phyloP scores from a whole-genome alignment of 225 moss, liverwort and hornwort genomes.

The Polytrichum formosum region DNA sequence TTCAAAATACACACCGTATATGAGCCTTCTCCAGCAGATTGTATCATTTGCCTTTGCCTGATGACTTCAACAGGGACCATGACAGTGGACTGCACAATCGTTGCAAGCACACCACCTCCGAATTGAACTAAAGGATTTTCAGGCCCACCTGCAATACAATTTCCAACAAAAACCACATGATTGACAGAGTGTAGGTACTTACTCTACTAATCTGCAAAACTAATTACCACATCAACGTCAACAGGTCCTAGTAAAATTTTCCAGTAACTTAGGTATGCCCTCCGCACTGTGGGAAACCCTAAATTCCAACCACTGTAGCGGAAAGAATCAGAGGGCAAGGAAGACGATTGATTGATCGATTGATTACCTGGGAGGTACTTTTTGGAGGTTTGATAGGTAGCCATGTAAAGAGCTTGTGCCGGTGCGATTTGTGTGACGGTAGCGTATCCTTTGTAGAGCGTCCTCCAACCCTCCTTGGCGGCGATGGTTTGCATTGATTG shows the following conservation, averaged over 20 bases:
- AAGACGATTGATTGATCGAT: background rate
- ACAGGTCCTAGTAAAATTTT: no score
- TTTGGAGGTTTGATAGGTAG: conserved; percentile 81
- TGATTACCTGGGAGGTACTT: conserved; percentile 63
- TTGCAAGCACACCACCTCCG: conserved; percentile 71
- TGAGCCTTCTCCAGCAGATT: conserved; percentile 61
- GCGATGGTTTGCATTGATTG: conserved; percentile 73
- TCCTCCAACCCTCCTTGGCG: conserved; percentile 64
- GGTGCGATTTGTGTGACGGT: conserved; percentile 61
- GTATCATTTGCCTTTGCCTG: conserved; percentile 89
- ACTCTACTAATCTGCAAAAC: no score
- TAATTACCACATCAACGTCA: no score
- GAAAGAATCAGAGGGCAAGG: background rate
- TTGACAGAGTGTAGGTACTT: no score
- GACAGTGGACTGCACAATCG: conserved; percentile 73
- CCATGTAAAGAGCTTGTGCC: conserved; percentile 87
- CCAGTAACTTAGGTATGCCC: no score
- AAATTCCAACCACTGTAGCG: no score
- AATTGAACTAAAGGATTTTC: conserved; percentile 84
- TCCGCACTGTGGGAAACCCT: no score
- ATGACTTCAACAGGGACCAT: conserved; percentile 88
- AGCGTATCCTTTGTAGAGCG: conserved; percentile 80
- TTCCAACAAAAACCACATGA: background rate
- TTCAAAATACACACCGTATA: conserved; percentile 37
- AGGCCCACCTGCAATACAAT: conserved; percentile 47